A percentile compares a stretch with the other conserved stretches of the same genome.
These are phyloP conservation scores for Phaeolepiota aurea DNA, from an alignment of 768 basidiomycete genomes.

Conservation along the genomic window DNA sequence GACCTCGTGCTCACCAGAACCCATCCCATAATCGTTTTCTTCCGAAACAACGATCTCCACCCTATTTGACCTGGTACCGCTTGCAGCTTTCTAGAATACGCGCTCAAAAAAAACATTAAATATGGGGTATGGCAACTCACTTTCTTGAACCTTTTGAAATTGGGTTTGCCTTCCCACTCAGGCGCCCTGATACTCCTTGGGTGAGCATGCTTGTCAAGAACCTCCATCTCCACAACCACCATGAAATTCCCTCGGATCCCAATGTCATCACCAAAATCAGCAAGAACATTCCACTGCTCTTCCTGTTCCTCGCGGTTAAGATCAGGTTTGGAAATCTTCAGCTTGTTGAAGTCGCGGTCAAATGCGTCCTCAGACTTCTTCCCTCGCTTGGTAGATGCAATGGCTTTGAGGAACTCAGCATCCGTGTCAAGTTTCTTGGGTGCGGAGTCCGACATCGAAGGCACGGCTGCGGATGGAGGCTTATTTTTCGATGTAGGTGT, in stretches of 20 bases:
- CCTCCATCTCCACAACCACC: conserved; percentile 63
- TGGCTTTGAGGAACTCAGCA: conserved; percentile 57
- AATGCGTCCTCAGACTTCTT: conserved; percentile 63
- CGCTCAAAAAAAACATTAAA: neutral
- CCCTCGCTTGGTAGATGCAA: conserved; percentile 64
- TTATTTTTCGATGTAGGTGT: neutral
- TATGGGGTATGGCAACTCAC: conserved; percentile 18
- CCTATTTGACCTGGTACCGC: conserved; percentile 17
- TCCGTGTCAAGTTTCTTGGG: conserved; percentile 53
- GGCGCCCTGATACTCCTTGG: conserved; percentile 11
- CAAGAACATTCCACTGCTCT: conserved; percentile 50
- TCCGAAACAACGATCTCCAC: conserved; percentile 46
- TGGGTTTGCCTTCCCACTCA: conserved; percentile 43
- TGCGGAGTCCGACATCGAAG: conserved; percentile 12
- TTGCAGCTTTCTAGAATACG: conserved; percentile 16
- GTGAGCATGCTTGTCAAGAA: conserved; percentile 26
- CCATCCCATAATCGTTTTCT: conserved; percentile 48
- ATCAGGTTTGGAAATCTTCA: conserved; percentile 63
- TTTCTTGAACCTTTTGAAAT: conserved; percentile 79
- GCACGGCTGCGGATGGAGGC: conserved; percentile 1
- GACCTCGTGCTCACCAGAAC: conserved; percentile 37
- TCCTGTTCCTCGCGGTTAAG: conserved; percentile 37
- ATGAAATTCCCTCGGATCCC: conserved; percentile 71
- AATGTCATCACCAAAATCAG: conserved; percentile 56
- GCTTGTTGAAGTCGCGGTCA: conserved; percentile 73